A percentile compares a stretch with the other conserved stretches of the same genome.
phyloP scores from a whole-genome alignment of 495 filamentous ascomycete species.

The Penicillium arizonense region DNA sequence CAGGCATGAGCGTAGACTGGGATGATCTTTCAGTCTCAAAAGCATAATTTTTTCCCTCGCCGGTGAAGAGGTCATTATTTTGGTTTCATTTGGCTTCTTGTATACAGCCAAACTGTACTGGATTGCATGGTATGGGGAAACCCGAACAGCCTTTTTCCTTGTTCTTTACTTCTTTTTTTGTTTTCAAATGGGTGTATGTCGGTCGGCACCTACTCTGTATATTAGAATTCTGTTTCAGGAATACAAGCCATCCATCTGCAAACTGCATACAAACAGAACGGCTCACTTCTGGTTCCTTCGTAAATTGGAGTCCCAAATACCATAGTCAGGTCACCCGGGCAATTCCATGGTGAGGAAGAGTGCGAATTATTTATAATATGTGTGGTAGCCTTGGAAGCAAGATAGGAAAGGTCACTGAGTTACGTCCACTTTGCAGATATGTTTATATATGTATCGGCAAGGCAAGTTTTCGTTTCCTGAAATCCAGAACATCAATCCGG shows the following conservation, averaged over 20 bases:
- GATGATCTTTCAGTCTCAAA: slow-evolving; percentile 38
- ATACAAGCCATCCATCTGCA: background rate
- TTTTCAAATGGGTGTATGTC: slow-evolving; percentile 1
- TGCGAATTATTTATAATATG: too few relatives aligned
- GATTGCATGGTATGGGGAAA: background rate
- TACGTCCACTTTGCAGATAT: too few relatives aligned
- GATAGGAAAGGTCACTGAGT: too few relatives aligned
- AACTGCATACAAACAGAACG: background rate
- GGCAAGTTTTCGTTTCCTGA: too few relatives aligned
- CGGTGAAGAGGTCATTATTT: background rate
- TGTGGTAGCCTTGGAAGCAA: too few relatives aligned
- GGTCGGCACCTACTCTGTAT: slow-evolving; percentile 20
- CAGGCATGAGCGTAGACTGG: slow-evolving; percentile 75
- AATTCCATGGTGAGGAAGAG: too few relatives aligned
- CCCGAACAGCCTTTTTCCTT: background rate
- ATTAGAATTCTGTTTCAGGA: slow-evolving; percentile 16
- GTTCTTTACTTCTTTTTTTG: background rate
- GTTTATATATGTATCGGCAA: too few relatives aligned
- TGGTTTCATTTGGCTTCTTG: background rate
- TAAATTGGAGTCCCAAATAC: background rate
- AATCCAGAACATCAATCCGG: too few relatives aligned
- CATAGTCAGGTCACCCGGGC: background rate
- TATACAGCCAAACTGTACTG: background rate
- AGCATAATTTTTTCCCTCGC: background rate
- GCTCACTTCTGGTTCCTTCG: background rate